A percentile compares a stretch with the other conserved stretches of the same genome.
Conservation (phyloP, 768 basidiomycete genomes). For the Leccinum uliginosum region DNA sequence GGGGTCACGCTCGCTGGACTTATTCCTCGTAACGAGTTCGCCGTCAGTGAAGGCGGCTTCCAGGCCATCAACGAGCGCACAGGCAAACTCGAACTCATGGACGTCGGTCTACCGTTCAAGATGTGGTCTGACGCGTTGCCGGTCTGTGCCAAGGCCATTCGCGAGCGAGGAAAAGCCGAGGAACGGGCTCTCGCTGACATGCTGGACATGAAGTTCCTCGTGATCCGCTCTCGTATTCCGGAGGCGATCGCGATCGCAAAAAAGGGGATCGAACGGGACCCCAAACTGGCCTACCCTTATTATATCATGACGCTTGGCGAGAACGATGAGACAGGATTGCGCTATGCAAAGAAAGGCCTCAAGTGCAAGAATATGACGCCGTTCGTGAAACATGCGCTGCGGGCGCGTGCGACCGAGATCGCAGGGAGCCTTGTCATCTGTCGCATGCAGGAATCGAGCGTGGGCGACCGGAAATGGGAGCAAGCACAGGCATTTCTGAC, state of each 20-base stretch:
- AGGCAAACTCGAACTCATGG: slow-evolving; percentile 35
- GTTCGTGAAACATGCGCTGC: slow-evolving; percentile 53
- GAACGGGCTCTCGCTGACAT: slow-evolving; percentile 55
- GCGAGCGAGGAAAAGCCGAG: slow-evolving; percentile 35
- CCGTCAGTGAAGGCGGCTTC: slow-evolving; percentile 51
- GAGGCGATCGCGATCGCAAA: slow-evolving; percentile 46
- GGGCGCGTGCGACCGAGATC: slow-evolving; percentile 57
- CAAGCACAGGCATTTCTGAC: slow-evolving; percentile 59
- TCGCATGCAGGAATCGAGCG: slow-evolving; percentile 38
- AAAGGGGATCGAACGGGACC: slow-evolving; percentile 46
- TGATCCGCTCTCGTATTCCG: slow-evolving; percentile 43
- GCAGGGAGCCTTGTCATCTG: slow-evolving; percentile 51
- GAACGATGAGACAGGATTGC: slow-evolving; percentile 45
- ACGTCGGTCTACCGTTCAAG: slow-evolving; percentile 54
- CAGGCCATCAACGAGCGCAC: slow-evolving; percentile 40
- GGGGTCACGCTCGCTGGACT: slow-evolving; percentile 46
- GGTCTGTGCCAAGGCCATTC: slow-evolving; percentile 50
- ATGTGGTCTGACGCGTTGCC: slow-evolving; percentile 57
- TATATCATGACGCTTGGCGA: slow-evolving; percentile 53
- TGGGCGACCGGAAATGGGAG: slow-evolving; percentile 43
- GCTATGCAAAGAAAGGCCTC: slow-evolving; percentile 59
- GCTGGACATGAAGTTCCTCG: slow-evolving; percentile 55
- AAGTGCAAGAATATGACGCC: slow-evolving; percentile 51
- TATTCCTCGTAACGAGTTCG: slow-evolving; percentile 55
- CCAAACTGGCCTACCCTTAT: slow-evolving; percentile 54